Percentiles rank a stretch among this genome's conserved stretches.
Evolutionary conservation across 1,139 yeast species (phyloP).

Genomic region (Pichia sp.): DNA sequence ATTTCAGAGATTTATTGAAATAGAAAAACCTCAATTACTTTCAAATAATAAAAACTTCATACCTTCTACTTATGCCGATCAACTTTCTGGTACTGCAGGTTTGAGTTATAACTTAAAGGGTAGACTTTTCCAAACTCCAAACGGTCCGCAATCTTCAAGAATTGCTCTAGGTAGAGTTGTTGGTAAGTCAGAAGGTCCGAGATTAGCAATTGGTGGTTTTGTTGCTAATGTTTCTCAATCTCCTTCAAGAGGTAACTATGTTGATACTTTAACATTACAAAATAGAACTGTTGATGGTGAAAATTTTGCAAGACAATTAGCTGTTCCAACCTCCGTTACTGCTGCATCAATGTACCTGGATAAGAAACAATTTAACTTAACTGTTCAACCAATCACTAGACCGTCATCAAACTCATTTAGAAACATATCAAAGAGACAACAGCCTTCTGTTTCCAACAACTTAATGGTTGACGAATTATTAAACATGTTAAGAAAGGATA

Average conservation of each 20-base stretch:
- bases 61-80: conserved; percentile 19
- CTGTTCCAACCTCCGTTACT: conserved; percentile 22
- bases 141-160: conserved; percentile 56
- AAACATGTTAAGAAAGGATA: conserved; percentile 2
- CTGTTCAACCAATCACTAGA: conserved; percentile 20
- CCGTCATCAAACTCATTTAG: not conserved
- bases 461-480: not conserved
- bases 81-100: conserved; percentile 60
- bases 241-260: conserved; percentile 20
- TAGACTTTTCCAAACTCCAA: conserved; percentile 64
- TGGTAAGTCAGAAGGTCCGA: conserved; percentile 35
- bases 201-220: conserved; percentile 75
- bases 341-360: conserved; percentile 20
- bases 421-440: not conserved
- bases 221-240: conserved; percentile 32
- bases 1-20: conserved; percentile 33
- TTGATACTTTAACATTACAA: conserved; percentile 17
- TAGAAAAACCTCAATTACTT: conserved; percentile 16
- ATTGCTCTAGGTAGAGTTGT: conserved; percentile 69
- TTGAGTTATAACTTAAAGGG: conserved; percentile 67
- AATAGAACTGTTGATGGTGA: conserved; percentile 20
- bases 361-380: conserved; percentile 19
- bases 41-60: conserved; percentile 7
- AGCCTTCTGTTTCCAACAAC: not conserved
- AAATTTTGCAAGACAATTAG: conserved; percentile 23